phyloP scores from a whole-genome alignment of 257 asterid genomes.

The Solanum acaule region DNA sequence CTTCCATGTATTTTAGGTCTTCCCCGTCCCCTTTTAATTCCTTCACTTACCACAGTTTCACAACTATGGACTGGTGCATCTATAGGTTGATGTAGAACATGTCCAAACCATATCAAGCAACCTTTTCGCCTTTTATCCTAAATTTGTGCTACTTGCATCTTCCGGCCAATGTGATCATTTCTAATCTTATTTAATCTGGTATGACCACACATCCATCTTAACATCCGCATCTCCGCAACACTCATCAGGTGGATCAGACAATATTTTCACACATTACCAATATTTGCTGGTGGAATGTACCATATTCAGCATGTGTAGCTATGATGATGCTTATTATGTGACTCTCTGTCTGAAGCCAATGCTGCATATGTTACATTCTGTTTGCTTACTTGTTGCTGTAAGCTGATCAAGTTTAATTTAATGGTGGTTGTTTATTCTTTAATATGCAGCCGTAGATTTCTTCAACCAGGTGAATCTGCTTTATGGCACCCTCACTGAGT shows the following conservation, averaged over 20 bases:
- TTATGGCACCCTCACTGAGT: constrained; percentile 93
- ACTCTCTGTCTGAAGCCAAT: background rate
- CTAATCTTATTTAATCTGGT: background rate
- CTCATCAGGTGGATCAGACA: background rate
- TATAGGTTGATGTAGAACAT: background rate
- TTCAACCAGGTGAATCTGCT: constrained; percentile 96
- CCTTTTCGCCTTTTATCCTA: background rate
- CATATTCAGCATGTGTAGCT: background rate
- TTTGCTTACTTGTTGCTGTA: background rate
- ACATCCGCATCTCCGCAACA: background rate
- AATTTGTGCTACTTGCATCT: background rate
- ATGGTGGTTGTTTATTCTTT: constrained; percentile 5
- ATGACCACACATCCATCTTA: background rate
- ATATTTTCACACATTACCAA: background rate
- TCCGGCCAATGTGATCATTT: background rate
- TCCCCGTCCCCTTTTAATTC: background rate
- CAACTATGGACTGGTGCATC: background rate
- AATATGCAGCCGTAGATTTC: constrained; percentile 88
- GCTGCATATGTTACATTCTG: background rate
- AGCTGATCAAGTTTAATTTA: constrained; percentile 8
- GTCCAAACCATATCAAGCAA: background rate
- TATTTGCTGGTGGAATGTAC: background rate
- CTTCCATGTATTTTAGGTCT: background rate
- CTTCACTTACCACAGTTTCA: background rate
- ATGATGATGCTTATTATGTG: background rate